Percentiles rank a stretch among this genome's conserved stretches.
Conservation (phyloP, 768 basidiomycete species). For the Trametes meyenii region DNA sequence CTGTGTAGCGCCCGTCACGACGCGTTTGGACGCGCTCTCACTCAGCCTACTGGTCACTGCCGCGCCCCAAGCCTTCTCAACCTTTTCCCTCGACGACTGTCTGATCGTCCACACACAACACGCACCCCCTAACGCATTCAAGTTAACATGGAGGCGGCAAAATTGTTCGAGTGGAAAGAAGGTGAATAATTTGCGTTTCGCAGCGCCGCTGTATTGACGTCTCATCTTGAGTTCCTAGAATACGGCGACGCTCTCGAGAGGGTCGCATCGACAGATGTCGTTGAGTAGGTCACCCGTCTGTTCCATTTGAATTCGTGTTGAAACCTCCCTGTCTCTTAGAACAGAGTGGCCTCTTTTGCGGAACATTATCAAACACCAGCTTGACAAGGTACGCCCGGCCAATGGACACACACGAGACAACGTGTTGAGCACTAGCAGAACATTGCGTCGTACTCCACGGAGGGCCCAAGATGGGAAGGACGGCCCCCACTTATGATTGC, state of each 20-base stretch:
- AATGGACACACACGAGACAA: not conserved
- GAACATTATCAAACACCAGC: constrained; percentile 71
- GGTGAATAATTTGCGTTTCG: constrained; percentile 38
- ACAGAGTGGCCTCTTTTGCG: constrained; percentile 70
- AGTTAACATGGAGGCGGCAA: not conserved
- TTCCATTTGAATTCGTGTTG: not conserved
- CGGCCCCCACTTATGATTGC: constrained; percentile 46
- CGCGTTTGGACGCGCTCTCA: no score
- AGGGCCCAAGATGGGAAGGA: constrained; percentile 30
- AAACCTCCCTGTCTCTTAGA: not conserved
- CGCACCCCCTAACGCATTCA: not conserved
- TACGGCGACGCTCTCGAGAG: constrained; percentile 59
- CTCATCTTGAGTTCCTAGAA: constrained; percentile 43
- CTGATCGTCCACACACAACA: not conserved
- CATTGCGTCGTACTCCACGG: constrained; percentile 34
- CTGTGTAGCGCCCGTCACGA: no score
- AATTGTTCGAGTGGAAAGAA: constrained; percentile 51
- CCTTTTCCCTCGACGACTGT: no score
- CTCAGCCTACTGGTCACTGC: no score
- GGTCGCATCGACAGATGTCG: constrained; percentile 64
- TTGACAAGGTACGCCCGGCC: constrained; percentile 56
- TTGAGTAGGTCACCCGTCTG: constrained; percentile 51
- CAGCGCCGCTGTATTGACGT: constrained; percentile 4
- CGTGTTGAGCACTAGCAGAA: constrained; percentile 32
- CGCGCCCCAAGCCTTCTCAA: no score